A percentile compares a stretch with the other conserved stretches of the same genome.
These are phyloP conservation scores for Arachis monticola DNA, from an alignment of 331 rosid species.

Conservation along the genomic window DNA sequence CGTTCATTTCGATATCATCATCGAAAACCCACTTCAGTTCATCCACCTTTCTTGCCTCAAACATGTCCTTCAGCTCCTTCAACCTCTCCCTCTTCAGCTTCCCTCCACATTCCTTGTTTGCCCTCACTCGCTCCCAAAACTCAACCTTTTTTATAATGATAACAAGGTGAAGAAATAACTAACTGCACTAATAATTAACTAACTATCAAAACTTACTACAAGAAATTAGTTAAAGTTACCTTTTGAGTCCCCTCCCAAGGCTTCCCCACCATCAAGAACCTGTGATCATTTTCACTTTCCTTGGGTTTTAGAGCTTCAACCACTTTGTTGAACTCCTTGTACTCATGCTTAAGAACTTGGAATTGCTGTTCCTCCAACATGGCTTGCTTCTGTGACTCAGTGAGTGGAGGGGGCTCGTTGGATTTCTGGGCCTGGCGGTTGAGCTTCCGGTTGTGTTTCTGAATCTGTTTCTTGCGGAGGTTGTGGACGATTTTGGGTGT, in stretches of 20 bases:
- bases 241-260: conserved; percentile 75
- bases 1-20: conserved; percentile 64
- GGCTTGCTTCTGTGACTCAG: conserved; percentile 51
- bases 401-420: conserved; percentile 42
- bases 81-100: conserved; percentile 72
- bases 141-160: conserved; percentile 25
- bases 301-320: conserved; percentile 41
- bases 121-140: conserved; percentile 51
- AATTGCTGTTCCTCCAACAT: conserved; percentile 59
- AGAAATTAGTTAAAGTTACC: too few species aligned
- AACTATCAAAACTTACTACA: too few species aligned
- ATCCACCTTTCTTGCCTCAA: conserved; percentile 65
- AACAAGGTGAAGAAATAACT: too few species aligned
- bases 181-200: too few species aligned
- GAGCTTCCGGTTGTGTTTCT: conserved; percentile 71
- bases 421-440: conserved; percentile 45
- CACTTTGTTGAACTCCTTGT: conserved; percentile 54
- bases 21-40: conserved; percentile 78
- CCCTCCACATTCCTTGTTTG: conserved; percentile 53
- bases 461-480: conserved; percentile 82
- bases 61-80: conserved; percentile 63
- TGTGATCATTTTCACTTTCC: conserved; percentile 6
- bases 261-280: conserved; percentile 55
- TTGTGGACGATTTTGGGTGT: conserved; percentile 83
- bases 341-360: conserved; percentile 60